A percentile compares a stretch with the other conserved stretches of the same genome.
Conservation (phyloP, 2,329 filamentous ascomycete species). For the Fusarium sp. region DNA sequence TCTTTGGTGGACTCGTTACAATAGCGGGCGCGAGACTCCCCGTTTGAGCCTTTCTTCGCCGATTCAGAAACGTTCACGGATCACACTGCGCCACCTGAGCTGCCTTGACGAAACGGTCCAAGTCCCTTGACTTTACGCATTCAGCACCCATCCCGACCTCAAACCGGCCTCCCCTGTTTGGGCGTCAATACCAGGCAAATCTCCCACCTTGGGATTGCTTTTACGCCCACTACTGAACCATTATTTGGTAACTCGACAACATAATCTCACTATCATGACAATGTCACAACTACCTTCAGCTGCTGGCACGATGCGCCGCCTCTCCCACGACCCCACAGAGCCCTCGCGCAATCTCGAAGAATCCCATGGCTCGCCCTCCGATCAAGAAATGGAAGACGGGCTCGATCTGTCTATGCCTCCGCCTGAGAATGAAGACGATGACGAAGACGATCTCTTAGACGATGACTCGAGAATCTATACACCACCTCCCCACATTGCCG, state of each 20-base stretch:
- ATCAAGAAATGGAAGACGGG: slow-evolving; percentile 51
- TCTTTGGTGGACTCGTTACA: slow-evolving; percentile 30
- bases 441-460: slow-evolving; percentile 53
- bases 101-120: slow-evolving; percentile 23
- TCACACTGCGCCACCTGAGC: slow-evolving; percentile 41
- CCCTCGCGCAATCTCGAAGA: slow-evolving; percentile 58
- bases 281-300: slow-evolving; percentile 42
- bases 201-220: slow-evolving; percentile 9
- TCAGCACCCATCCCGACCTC: slow-evolving; percentile 17
- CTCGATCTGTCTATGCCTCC: slow-evolving; percentile 58
- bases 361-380: slow-evolving; percentile 49
- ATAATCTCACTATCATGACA: neutral
- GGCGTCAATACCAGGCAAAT: slow-evolving; percentile 18
- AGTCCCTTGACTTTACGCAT: slow-evolving; percentile 28
- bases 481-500: slow-evolving; percentile 81
- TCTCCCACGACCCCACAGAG: slow-evolving; percentile 58
- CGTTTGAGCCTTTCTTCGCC: slow-evolving; percentile 26
- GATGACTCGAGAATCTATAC: slow-evolving; percentile 61
- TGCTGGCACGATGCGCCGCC: slow-evolving; percentile 58
- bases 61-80: slow-evolving; percentile 37
- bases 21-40: slow-evolving; percentile 26
- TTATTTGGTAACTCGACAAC: slow-evolving; percentile 7
- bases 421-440: slow-evolving; percentile 53
- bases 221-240: slow-evolving; percentile 12
- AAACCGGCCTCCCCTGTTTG: slow-evolving; percentile 19